Evolutionary conservation across 257 asterid genomes (phyloP), one percentile per base, ranked within the genome.

Genomic region (Nicotiana undulata): DNA sequence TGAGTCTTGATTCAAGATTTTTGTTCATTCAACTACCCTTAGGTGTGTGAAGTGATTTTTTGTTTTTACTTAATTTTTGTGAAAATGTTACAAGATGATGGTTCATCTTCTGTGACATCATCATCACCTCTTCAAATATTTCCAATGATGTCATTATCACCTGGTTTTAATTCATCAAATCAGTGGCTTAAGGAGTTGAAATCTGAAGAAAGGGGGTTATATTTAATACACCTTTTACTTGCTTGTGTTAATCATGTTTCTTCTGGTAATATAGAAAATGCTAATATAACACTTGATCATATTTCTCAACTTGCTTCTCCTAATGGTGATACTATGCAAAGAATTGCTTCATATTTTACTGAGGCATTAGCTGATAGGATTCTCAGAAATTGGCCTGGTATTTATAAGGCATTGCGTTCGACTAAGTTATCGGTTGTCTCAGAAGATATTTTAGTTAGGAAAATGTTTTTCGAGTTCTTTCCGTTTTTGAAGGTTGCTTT

Each of bases 271-370:
- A 92, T 93, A 18, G 99, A 95, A 58, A 88, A 88, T 82, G 98
- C 99, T 1, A 95, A 95, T 84, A 85, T 88, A 81, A 91, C 94
- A 86, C 98, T 95, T 2, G 99, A 95, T 64, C 98, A 95, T 76
- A 93, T 95, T 68, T 95, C 94, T 63, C 94, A 90, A 75, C 97
- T 95, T 2, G 93, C 99, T 18, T 90, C 96, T 9, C 93, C 97
- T 1, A 88, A 87, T 24, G 98, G 99, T 40, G 97, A 95, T 66
- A 93, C 99, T 3, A 93, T 95, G 99, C 99, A 95, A 83, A 86
- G 98, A 77, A 91, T 95, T 29, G 97, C 99, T 40, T 88, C 97
- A 0, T 93, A 93, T 79, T 95, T 95, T 44, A 89, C 97, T 0
- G 93, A 92, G 86, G 97, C 98, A 29, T 81, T 95, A 6, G 99